These are phyloP conservation scores for Candida stauntonica DNA, from an alignment of 805 yeast species.

Conservation along the genomic window DNA sequence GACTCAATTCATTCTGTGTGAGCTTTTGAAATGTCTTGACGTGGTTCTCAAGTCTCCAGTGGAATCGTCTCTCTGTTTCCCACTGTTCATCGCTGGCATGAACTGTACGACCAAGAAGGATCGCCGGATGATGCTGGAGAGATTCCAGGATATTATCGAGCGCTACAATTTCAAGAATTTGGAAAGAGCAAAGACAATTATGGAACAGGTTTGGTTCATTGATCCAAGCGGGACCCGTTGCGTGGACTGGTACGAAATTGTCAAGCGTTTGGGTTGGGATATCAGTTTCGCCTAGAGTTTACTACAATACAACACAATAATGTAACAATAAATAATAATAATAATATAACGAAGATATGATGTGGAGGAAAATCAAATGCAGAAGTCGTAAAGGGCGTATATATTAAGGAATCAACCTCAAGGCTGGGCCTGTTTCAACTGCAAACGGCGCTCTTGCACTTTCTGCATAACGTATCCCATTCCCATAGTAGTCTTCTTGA, in stretches of 20 bases:
- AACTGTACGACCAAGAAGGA: slow-evolving; percentile 53
- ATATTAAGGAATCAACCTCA: too few relatives aligned
- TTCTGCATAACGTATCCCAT: slow-evolving; percentile 73
- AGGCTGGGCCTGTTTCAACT: slow-evolving; percentile 2
- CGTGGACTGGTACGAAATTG: slow-evolving; percentile 70
- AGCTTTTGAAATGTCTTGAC: slow-evolving; percentile 53
- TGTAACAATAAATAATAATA: slow-evolving; percentile 2
- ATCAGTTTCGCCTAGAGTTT: slow-evolving; percentile 56
- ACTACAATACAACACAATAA: not conserved
- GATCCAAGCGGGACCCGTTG: slow-evolving; percentile 49
- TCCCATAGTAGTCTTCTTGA: slow-evolving; percentile 64
- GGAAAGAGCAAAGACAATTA: slow-evolving; percentile 36
- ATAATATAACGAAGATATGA: not conserved
- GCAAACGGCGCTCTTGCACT: slow-evolving; percentile 32
- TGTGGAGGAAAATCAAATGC: not conserved
- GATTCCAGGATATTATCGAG: slow-evolving; percentile 52
- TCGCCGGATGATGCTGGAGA: slow-evolving; percentile 43
- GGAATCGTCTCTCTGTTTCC: slow-evolving; percentile 71
- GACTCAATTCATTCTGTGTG: slow-evolving; percentile 52
- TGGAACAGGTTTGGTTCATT: slow-evolving; percentile 40
- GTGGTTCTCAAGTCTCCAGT: slow-evolving; percentile 60
- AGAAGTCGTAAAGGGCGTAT: too few relatives aligned
- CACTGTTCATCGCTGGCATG: slow-evolving; percentile 74
- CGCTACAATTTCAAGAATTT: slow-evolving; percentile 68
- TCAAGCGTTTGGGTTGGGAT: slow-evolving; percentile 70